A percentile compares a stretch with the other conserved stretches of the same genome.
Evolutionary conservation across 495 filamentous ascomycete genomes (phyloP).

Genomic region (Xylaria cubensis): DNA sequence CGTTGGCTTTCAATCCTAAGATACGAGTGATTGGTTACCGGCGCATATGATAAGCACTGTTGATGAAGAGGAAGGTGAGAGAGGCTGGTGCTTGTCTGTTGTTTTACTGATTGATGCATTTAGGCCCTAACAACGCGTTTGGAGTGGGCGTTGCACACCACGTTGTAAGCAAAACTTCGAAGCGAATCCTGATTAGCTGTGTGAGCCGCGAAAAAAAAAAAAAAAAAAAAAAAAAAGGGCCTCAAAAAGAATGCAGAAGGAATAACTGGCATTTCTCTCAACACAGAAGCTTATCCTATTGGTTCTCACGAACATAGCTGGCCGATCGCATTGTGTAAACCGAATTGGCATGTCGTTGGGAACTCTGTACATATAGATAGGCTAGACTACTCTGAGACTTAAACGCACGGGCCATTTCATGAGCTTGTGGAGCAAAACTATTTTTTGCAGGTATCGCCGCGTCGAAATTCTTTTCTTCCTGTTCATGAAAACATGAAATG

Average conservation of each 20-base stretch:
- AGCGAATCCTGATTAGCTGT: neutral
- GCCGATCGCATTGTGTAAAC: neutral
- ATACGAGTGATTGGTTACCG: neutral
- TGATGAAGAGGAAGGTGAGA: neutral
- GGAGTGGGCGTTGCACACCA: neutral
- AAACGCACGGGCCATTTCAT: neutral
- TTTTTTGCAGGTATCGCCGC: neutral
- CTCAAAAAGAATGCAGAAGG: neutral
- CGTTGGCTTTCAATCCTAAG: neutral
- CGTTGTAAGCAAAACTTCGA: neutral
- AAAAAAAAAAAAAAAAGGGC: neutral
- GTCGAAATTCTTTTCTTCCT: constrained; percentile 11
- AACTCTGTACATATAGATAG: too few relatives aligned
- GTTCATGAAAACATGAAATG: neutral
- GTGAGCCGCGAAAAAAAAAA: neutral
- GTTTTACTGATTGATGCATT: neutral
- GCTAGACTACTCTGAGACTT: neutral
- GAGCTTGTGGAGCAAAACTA: neutral
- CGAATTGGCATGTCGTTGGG: neutral
- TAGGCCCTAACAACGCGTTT: neutral
- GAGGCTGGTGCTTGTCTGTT: neutral
- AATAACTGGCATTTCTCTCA: neutral
- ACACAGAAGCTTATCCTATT: neutral
- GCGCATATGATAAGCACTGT: neutral
- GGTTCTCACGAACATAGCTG: too few relatives aligned